phyloP scores from a whole-genome alignment of 331 rosid species.

The Dryas integrifolia region DNA sequence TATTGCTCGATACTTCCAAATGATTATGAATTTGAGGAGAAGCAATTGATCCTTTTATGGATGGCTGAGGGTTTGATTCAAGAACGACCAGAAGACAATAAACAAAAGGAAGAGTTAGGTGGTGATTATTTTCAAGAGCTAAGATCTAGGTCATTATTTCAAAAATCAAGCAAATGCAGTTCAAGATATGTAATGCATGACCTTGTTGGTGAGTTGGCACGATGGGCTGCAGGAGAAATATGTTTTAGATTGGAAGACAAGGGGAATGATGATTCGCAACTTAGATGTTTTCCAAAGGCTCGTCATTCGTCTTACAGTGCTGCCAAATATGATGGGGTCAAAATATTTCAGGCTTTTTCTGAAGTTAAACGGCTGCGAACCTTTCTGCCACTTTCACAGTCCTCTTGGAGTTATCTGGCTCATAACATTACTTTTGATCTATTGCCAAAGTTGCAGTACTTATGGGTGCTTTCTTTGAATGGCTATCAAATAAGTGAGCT shows the following conservation, averaged over 20 bases:
- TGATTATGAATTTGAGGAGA: neutral
- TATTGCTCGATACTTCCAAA: conserved; percentile 17
- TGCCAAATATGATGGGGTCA: conserved; percentile 1
- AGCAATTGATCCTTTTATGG: conserved; percentile 9
- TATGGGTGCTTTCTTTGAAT: conserved; percentile 22
- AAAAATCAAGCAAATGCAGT: neutral
- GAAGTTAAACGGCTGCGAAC: conserved; percentile 2
- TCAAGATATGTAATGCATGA: conserved; percentile 18
- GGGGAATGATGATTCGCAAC: neutral
- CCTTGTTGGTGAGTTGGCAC: conserved; percentile 20
- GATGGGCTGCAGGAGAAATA: neutral
- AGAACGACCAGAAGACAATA: neutral
- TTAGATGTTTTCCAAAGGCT: neutral
- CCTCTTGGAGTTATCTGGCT: neutral
- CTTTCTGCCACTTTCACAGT: conserved; percentile 11
- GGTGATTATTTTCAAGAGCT: conserved; percentile 13
- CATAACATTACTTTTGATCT: neutral
- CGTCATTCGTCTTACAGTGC: neutral
- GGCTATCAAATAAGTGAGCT: neutral
- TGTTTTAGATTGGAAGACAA: conserved; percentile 10
- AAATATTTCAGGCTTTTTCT: neutral
- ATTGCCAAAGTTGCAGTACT: conserved; percentile 1
- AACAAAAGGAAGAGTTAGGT: conserved; percentile 14
- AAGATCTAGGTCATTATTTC: conserved; percentile 19
- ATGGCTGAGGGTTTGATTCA: conserved; percentile 24